A percentile compares a stretch with the other conserved stretches of the same genome.
These are phyloP conservation scores for Cyberlindnera americana DNA, from an alignment of 805 yeast species.

Conservation along the genomic window DNA sequence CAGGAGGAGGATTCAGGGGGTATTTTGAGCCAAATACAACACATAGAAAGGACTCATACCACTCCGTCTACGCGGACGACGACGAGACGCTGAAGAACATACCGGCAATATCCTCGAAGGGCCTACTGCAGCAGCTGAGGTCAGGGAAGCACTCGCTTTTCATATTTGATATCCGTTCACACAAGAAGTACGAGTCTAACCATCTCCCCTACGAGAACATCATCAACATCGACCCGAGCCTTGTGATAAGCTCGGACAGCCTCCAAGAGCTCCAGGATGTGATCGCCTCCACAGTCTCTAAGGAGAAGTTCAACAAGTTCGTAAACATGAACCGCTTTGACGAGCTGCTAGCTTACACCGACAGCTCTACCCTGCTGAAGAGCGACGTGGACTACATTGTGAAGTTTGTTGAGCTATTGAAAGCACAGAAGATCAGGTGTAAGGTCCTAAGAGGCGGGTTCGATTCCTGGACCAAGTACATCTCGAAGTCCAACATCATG, in stretches of 20 bases:
- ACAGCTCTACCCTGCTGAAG: slow-evolving; percentile 31
- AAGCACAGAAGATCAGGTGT: slow-evolving; percentile 15
- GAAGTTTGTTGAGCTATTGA: slow-evolving; percentile 27
- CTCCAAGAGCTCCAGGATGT: slow-evolving; percentile 28
- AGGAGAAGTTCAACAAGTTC: slow-evolving; percentile 23
- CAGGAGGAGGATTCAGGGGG: slow-evolving; percentile 4
- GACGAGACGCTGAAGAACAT: slow-evolving; percentile 34
- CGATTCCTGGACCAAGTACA: slow-evolving; percentile 38
- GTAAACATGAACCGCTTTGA: slow-evolving; percentile 31
- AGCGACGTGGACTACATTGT: slow-evolving; percentile 31
- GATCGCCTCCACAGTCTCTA: slow-evolving; percentile 1
- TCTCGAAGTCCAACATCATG: slow-evolving; percentile 29
- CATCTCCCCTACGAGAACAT: slow-evolving; percentile 37
- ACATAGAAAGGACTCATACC: slow-evolving; percentile 37
- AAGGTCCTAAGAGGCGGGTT: slow-evolving; percentile 41
- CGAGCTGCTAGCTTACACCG: slow-evolving; percentile 38
- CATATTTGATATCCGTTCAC: slow-evolving; percentile 39
- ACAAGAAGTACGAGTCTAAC: slow-evolving; percentile 29
- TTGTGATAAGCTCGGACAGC: slow-evolving; percentile 31
- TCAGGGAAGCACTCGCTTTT: slow-evolving; percentile 39
- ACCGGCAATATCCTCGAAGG: slow-evolving; percentile 42
- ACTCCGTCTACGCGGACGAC: slow-evolving; percentile 36
- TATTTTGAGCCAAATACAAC: slow-evolving; percentile 10
- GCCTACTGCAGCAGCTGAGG: slow-evolving; percentile 39
- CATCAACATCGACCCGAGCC: slow-evolving; percentile 40